A percentile compares a stretch with the other conserved stretches of the same genome.
Conservation (phyloP, 106 monocot genomes). For the Dioscorea dumetorum region DNA sequence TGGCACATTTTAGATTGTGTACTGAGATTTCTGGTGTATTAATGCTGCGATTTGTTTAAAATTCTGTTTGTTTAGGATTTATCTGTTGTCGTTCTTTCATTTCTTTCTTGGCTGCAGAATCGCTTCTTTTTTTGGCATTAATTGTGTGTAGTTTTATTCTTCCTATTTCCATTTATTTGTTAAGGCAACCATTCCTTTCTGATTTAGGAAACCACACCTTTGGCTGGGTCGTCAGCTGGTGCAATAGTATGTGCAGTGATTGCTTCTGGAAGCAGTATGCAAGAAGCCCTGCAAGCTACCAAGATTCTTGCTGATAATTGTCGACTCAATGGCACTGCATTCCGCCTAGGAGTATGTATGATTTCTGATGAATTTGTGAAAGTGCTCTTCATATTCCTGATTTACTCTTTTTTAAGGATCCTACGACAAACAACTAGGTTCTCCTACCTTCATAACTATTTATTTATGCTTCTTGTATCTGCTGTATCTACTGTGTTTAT, state of each 20-base stretch:
- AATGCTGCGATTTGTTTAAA: neutral
- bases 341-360: slow-evolving; percentile 80
- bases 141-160: neutral
- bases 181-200: slow-evolving; percentile 1
- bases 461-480: no score
- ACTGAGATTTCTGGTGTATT: no score
- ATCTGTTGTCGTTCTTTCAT: neutral
- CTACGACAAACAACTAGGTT: no score
- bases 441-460: no score
- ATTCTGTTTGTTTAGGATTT: neutral
- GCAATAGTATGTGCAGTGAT: slow-evolving; percentile 85
- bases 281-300: slow-evolving; percentile 51
- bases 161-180: slow-evolving; percentile 1
- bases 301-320: slow-evolving; percentile 89
- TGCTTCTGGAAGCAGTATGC: slow-evolving; percentile 80
- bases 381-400: neutral
- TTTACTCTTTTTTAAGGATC: no score
- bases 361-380: neutral
- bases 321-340: slow-evolving; percentile 83
- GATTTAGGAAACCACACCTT: slow-evolving; percentile 80
- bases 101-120: no score
- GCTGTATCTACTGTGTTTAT: no score
- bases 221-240: slow-evolving; percentile 99
- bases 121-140: neutral
- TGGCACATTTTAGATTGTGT: no score